phyloP scores from a whole-genome alignment of 495 filamentous ascomycete genomes.

The Sordaria brevicollis region DNA sequence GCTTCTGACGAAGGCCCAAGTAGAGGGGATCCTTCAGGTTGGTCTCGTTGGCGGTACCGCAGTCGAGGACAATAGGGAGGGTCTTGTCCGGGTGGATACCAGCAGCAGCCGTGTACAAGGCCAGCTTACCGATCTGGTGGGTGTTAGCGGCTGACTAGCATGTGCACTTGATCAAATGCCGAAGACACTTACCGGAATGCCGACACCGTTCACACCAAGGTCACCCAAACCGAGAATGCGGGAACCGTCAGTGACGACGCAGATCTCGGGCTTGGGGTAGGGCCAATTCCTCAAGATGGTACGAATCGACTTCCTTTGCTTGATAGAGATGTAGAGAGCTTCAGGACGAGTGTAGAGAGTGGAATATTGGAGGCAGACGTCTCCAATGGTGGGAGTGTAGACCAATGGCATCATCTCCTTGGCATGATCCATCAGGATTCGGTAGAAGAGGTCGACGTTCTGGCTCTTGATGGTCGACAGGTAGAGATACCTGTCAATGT shows the following conservation, averaged over 20 bases:
- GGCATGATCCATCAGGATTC: conserved; percentile 81
- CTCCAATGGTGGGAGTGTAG: conserved; percentile 95
- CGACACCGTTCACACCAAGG: conserved; percentile 94
- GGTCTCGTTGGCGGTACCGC: conserved; percentile 82
- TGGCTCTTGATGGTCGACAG: conserved; percentile 77
- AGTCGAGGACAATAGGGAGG: conserved; percentile 82
- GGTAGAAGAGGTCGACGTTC: conserved; percentile 91
- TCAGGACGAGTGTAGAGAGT: conserved; percentile 93
- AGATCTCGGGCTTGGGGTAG: conserved; percentile 79
- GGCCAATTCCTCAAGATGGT: conserved; percentile 87
- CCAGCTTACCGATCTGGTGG: conserved; percentile 66
- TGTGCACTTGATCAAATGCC: conserved; percentile 1
- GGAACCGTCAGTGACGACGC: conserved; percentile 93
- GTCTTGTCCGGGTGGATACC: conserved; percentile 90
- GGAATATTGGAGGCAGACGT: conserved; percentile 91
- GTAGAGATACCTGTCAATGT: conserved; percentile 92
- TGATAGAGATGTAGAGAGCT: conserved; percentile 85
- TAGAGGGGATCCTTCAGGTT: conserved; percentile 90
- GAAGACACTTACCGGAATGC: conserved; percentile 70
- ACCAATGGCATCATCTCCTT: conserved; percentile 88
- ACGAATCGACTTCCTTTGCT: conserved; percentile 73
- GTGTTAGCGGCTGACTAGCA: conserved; percentile 4
- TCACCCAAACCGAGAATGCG: conserved; percentile 94
- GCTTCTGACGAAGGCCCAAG: conserved; percentile 76
- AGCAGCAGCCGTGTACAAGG: conserved; percentile 90